These are phyloP conservation scores for Candida jianshihensis DNA, from an alignment of 805 yeast genomes.

Conservation along the genomic window DNA sequence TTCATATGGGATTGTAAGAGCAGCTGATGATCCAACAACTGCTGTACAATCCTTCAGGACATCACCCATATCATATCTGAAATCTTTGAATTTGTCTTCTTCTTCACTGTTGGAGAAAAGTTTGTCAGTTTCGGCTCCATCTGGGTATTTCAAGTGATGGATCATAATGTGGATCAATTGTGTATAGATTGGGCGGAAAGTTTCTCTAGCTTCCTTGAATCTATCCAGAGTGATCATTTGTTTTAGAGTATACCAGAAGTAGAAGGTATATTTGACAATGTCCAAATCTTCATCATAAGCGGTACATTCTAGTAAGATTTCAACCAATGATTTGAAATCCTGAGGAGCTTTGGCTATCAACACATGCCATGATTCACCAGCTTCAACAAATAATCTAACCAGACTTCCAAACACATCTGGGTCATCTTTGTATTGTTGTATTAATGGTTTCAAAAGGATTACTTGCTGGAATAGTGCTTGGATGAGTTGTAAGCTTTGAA, in stretches of 20 bases:
- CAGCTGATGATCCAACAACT: constrained; percentile 70
- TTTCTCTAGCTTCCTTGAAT: constrained; percentile 43
- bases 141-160: constrained; percentile 70
- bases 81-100: constrained; percentile 89
- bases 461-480: constrained; percentile 64
- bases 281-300: constrained; percentile 79
- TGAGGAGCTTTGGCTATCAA: constrained; percentile 67
- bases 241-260: constrained; percentile 83
- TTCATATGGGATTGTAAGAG: constrained; percentile 64
- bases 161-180: constrained; percentile 56
- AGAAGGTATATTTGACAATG: constrained; percentile 82
- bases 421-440: constrained; percentile 35
- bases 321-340: constrained; percentile 66
- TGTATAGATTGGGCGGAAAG: constrained; percentile 48
- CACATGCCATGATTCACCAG: constrained; percentile 95
- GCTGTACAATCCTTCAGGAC: constrained; percentile 94
- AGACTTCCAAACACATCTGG: constrained; percentile 58
- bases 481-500: constrained; percentile 54
- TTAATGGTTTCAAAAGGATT: constrained; percentile 47
- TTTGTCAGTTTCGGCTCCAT: constrained; percentile 30
- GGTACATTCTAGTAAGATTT: constrained; percentile 63
- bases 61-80: constrained; percentile 95
- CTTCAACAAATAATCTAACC: constrained; percentile 77
- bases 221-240: constrained; percentile 55
- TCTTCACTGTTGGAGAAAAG: constrained; percentile 69